Conservation (phyloP, 2,329 filamentous ascomycete genomes). For the Botrytis porri region DNA sequence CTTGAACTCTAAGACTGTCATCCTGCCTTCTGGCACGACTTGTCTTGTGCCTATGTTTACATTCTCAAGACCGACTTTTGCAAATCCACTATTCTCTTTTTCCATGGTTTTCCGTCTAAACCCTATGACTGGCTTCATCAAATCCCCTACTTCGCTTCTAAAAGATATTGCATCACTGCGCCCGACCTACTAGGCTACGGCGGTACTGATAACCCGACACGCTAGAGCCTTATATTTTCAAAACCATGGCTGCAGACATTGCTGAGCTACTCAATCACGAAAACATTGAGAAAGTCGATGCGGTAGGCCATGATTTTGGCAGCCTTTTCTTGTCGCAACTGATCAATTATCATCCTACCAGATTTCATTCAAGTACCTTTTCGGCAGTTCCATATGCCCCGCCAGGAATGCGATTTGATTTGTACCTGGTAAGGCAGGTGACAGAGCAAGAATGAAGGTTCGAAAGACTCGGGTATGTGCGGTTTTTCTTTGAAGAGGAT, state of each 20-base stretch:
- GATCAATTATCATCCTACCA: background rate
- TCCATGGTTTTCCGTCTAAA: conserved; percentile 49
- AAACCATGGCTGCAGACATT: conserved; percentile 38
- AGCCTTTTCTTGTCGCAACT: background rate
- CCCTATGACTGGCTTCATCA: conserved; percentile 42
- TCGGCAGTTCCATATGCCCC: background rate
- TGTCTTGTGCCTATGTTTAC: conserved; percentile 36
- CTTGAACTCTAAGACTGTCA: background rate
- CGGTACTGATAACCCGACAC: conserved; percentile 37
- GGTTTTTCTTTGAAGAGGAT: background rate
- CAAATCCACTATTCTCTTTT: conserved; percentile 43
- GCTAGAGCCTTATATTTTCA: conserved; percentile 35
- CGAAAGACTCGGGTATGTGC: too few species aligned
- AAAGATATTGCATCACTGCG: conserved; percentile 44
- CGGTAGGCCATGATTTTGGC: conserved; percentile 22
- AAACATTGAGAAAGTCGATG: conserved; percentile 18
- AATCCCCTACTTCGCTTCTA: conserved; percentile 27
- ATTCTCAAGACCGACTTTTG: conserved; percentile 22
- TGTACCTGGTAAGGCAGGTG: background rate
- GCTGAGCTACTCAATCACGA: conserved; percentile 36
- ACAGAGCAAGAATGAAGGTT: background rate
- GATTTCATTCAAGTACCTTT: background rate
- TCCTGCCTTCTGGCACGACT: background rate
- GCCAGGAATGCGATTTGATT: background rate
- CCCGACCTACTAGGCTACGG: conserved; percentile 44